Base-by-base conservation (phyloP, 768 basidiomycete species). In the Phylloporus rhodoxanthus region DNA sequence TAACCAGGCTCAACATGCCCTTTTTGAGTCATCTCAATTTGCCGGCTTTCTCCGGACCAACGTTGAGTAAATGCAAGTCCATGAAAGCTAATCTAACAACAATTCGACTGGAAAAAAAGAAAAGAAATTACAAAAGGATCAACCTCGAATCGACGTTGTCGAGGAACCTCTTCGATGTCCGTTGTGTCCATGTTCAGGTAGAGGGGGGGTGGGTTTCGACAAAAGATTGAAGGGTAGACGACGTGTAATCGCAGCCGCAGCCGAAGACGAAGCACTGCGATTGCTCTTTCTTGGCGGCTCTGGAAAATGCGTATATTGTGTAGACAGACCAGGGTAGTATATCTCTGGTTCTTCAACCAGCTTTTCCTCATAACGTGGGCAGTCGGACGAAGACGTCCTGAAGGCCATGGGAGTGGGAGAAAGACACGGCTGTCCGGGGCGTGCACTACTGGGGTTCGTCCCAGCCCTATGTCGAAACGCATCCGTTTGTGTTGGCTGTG, bases 221-320 rank as follows among this genome's bases (percentile, higher is more conserved):
- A 88, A 69, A 26, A 88, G 66, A 63, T 85, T 78, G 65, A 88
- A 85, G 2, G 79, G 79, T 60, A 87, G 74, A 57, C 86, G 78
- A 29, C 85, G 80, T 49, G 72, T 62, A 54, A 56, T 64, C 8
- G 56, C 76, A 52, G 76, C 72, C n/a, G 75, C 77, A 39, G 81
- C 75, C 1, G 78, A 78, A 36, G 61, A 63, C 43, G 60, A 58
- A n/a, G 59, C 56, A 32, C 58, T 55, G 39, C 70, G 74, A 47
- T 61, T 73, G 44, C 74, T 75, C 57, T 70, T 67, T 47, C 61
- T 54, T 33, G 82, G 84, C 47, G 85, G 86, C 50, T 84, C 84
- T 20, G 84, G 85, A 54, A 87, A 85, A 51, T 75, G 75, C 14
- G 86, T 82, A 67, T 82, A 87, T 53, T 84, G 82, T 47, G 76